Base-by-base conservation (phyloP, 306 rosid species). In the Dryas drummondii region DNA sequence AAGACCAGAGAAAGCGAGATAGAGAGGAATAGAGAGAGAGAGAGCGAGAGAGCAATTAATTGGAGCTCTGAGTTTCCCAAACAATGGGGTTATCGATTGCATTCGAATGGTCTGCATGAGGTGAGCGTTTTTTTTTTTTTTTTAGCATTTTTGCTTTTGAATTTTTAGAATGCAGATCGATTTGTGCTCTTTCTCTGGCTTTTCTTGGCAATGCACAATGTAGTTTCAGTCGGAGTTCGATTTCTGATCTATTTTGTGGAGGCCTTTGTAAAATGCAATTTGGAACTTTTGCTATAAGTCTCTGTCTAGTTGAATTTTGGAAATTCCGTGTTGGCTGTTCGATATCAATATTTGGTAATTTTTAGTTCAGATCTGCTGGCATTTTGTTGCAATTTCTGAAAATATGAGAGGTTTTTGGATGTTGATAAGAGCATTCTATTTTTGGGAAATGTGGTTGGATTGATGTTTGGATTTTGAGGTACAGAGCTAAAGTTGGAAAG, bases 401-500 rank as follows among this genome's bases (percentile, higher is more conserved):
- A 26, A 32, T 27, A 51, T 46, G 17, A 44, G 22, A 7, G 46
- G 42, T 53, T 52, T 61, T 10, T 19, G 42, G 41, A 66, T 80
- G 37, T 26, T 59, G 10, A 42, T 46, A 59, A 46, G 40, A 68
- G 40, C 61, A 53, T 79, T 56, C 82, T 68, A 80, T 72, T 84
- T 87, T 22, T 61, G 78, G 76, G 72, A 57, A 77, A 70, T 80
- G 66, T 79, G 55, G 57, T 61, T 13, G 68, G 13, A 37, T 60
- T 80, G 42, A 53, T 79, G 54, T 60, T 82, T 65, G 73, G 75
- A 80, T 85, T 76, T 68, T 40, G 73, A 52, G 77, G 70, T 71
- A 66, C 79, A 77, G 61, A 64, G 40, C 81, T 73, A 83, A 81
- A 79, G 77, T 83, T 86, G 77, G 86, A 60, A 74, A 74, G 50